phyloP scores from a whole-genome alignment of 768 basidiomycete species.

The Agaricus blazei region DNA sequence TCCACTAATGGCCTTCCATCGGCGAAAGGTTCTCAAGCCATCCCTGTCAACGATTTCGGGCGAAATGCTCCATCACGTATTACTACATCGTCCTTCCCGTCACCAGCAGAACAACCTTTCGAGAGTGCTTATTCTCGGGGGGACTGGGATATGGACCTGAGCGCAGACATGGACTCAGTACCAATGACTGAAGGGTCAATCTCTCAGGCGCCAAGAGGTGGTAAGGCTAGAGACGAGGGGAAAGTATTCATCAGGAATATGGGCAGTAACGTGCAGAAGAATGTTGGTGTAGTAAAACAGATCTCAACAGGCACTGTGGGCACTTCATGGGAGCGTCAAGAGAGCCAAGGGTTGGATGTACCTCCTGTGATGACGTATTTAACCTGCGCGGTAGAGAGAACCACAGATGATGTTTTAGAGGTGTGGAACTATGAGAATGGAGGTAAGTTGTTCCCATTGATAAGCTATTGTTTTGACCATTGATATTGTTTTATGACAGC shows the following conservation, averaged over 20 bases:
- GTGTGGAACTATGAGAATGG: slow-evolving; percentile 69
- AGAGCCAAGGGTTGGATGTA: slow-evolving; percentile 39
- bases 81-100: slow-evolving; percentile 34
- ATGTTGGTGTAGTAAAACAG: slow-evolving; percentile 47
- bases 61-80: slow-evolving; percentile 16
- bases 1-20: slow-evolving; percentile 21
- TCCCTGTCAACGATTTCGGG: slow-evolving; percentile 22
- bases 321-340: slow-evolving; percentile 13
- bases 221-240: slow-evolving; percentile 36
- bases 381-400: slow-evolving; percentile 53
- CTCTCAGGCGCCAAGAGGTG: slow-evolving; percentile 40
- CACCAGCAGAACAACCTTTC: slow-evolving; percentile 46
- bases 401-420: slow-evolving; percentile 63
- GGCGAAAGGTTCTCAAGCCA: slow-evolving; percentile 23
- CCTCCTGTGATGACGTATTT: slow-evolving; percentile 60
- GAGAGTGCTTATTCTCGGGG: slow-evolving; percentile 24
- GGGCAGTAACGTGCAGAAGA: slow-evolving; percentile 59
- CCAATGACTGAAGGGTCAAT: slow-evolving; percentile 40
- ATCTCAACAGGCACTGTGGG: slow-evolving; percentile 30
- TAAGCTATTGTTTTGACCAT: not conserved
- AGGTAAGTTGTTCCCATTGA: slow-evolving; percentile 31
- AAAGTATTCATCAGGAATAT: slow-evolving; percentile 47
- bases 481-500: slow-evolving; percentile 27
- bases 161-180: slow-evolving; percentile 49
- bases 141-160: slow-evolving; percentile 31